These are phyloP conservation scores for Pestalotiopsis sp. DNA, from an alignment of 2,329 filamentous ascomycete species.

Conservation along the genomic window DNA sequence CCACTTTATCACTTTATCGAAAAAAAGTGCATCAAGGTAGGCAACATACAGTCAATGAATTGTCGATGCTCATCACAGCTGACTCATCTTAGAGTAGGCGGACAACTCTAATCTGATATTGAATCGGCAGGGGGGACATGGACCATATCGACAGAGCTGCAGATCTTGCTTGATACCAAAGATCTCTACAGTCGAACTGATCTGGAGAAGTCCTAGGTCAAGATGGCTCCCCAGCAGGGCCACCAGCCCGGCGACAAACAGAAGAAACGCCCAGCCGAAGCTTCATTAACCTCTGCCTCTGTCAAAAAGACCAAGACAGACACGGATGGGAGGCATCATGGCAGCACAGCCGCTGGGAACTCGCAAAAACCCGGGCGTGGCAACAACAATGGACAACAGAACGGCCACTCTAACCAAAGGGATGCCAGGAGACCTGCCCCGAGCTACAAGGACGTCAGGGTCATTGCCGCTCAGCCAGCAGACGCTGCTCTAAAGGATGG, in stretches of 20 bases:
- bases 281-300: conserved; percentile 2
- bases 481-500: conserved; percentile 64
- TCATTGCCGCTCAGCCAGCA: conserved; percentile 52
- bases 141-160: not conserved
- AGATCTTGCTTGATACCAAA: not conserved
- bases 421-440: conserved; percentile 38
- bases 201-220: not conserved
- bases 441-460: conserved; percentile 48
- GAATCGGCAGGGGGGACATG: not conserved
- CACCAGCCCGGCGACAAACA: conserved; percentile 3
- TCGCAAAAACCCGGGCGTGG: not conserved
- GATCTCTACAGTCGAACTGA: not conserved
- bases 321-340: conserved; percentile 6
- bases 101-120: not conserved
- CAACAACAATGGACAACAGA: not conserved
- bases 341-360: not conserved
- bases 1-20: not conserved
- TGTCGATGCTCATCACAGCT: not conserved
- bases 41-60: not conserved
- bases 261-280: conserved; percentile 16
- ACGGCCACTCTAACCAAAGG: conserved; percentile 24
- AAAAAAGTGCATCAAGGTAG: not conserved
- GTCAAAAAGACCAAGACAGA: conserved; percentile 17
- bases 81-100: not conserved
- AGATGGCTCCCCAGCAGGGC: conserved; percentile 12